phyloP scores from a whole-genome alignment of 2,329 filamentous ascomycete genomes.

The Penicillium sp. region DNA sequence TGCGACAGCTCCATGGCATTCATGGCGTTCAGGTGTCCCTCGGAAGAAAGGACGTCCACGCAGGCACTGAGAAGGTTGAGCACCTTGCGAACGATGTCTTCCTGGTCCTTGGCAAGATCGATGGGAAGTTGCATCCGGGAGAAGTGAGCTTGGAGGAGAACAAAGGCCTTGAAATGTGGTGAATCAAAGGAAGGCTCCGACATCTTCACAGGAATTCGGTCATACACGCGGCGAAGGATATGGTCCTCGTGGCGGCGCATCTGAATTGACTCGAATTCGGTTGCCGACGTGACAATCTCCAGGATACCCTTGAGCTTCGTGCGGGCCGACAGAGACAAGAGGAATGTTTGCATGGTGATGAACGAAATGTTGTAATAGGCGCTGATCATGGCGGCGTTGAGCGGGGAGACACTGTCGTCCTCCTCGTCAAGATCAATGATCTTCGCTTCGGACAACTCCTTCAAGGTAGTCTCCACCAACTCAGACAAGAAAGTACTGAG shows the following conservation, averaged over 20 bases:
- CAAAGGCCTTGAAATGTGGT: constrained; percentile 97
- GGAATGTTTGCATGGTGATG: constrained; percentile 97
- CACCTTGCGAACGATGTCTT: constrained; percentile 75
- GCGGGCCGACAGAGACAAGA: constrained; percentile 77
- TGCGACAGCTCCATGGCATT: constrained; percentile 98
- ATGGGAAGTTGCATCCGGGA: constrained; percentile 94
- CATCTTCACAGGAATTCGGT: constrained; percentile 93
- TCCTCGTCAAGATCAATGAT: constrained; percentile 95
- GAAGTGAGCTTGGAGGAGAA: constrained; percentile 96
- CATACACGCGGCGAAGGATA: constrained; percentile 85
- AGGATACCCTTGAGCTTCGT: constrained; percentile 96
- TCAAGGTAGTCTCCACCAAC: constrained; percentile 84
- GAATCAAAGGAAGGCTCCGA: constrained; percentile 77
- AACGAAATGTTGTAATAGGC: constrained; percentile 99
- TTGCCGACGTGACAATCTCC: constrained; percentile 94
- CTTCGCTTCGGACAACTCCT: constrained; percentile 84
- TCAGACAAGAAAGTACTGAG: constrained; percentile 93
- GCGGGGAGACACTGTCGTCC: constrained; percentile 78
- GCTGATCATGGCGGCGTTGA: constrained; percentile 96
- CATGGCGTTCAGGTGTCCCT: constrained; percentile 95
- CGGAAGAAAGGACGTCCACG: constrained; percentile 91
- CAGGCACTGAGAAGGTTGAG: constrained; percentile 83
- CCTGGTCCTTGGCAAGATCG: constrained; percentile 92
- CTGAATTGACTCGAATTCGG: constrained; percentile 92
- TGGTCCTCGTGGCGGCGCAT: constrained; percentile 88